phyloP scores from a whole-genome alignment of 176 grass and related monocot genomes.

The Elymus sibiricus region DNA sequence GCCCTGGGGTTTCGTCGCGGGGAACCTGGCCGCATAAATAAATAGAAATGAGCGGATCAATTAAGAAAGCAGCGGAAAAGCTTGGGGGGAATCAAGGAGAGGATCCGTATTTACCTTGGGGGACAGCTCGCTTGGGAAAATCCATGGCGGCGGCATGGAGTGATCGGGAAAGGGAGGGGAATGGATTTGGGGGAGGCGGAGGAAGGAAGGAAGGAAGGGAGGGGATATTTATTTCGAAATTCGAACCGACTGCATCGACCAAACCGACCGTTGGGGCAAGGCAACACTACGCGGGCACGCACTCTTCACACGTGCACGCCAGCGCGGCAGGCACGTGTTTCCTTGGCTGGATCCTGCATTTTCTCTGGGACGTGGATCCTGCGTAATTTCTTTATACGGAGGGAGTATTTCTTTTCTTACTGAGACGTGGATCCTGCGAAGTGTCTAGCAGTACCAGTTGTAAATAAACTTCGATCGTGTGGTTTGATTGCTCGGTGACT shows the following conservation, averaged over 20 bases:
- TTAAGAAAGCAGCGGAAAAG: neutral
- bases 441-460: too few species aligned
- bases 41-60: neutral
- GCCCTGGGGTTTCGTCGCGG: slow-evolving; percentile 5
- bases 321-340: neutral
- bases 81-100: neutral
- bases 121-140: slow-evolving; percentile 1
- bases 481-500: too few species aligned
- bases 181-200: neutral
- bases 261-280: slow-evolving; percentile 23
- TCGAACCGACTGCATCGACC: slow-evolving; percentile 5
- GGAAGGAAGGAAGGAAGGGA: neutral
- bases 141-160: slow-evolving; percentile 26
- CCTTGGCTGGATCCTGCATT: neutral
- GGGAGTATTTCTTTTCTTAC: too few species aligned
- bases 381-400: too few species aligned
- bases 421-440: too few species aligned
- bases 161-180: neutral
- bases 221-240: slow-evolving; percentile 19
- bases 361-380: neutral
- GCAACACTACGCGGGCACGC: neutral
- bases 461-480: too few species aligned
- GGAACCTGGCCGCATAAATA: slow-evolving; percentile 5
- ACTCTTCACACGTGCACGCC: neutral
- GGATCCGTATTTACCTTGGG: slow-evolving; percentile 24